Conservation (phyloP, 2,329 filamentous ascomycete genomes). For the Cercospora beticola region DNA sequence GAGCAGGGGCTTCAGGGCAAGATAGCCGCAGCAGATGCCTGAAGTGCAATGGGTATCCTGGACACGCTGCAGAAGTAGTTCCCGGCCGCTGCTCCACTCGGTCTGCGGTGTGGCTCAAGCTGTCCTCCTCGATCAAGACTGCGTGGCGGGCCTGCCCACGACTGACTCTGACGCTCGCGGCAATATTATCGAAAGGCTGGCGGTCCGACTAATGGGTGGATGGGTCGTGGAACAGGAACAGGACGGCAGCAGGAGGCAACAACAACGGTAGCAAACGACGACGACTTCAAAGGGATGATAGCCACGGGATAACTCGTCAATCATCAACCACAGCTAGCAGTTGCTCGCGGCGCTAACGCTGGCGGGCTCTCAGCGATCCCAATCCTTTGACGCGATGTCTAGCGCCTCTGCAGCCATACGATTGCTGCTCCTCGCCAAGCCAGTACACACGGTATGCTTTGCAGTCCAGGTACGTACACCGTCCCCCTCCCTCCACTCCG, state of each 20-base stretch:
- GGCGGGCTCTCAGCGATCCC: conserved; percentile 9
- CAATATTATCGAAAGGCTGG: not conserved
- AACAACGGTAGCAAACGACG: not conserved
- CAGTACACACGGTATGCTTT: not conserved
- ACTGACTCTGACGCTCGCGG: not conserved
- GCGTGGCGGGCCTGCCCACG: not conserved
- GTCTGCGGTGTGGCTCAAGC: conserved; percentile 6
- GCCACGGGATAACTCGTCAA: not conserved
- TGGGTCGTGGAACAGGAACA: not conserved
- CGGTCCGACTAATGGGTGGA: not conserved
- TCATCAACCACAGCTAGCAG: not conserved
- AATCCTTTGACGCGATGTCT: conserved; percentile 7
- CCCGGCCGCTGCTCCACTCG: conserved; percentile 1
- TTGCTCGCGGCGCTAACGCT: conserved; percentile 4
- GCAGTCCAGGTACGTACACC: conserved; percentile 2
- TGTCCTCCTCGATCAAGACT: not conserved
- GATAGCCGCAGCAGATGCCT: conserved; percentile 1
- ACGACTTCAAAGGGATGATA: not conserved
- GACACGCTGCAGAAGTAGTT: conserved; percentile 1
- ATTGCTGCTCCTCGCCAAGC: conserved; percentile 1
- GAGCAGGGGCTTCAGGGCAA: not conserved
- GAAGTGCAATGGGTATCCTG: conserved; percentile 4
- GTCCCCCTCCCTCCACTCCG: not conserved
- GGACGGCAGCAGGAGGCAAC: not conserved
- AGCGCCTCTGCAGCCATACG: conserved; percentile 2